phyloP scores from a whole-genome alignment of 148 eudicot species.

The Rhododendron ferrugineum region DNA sequence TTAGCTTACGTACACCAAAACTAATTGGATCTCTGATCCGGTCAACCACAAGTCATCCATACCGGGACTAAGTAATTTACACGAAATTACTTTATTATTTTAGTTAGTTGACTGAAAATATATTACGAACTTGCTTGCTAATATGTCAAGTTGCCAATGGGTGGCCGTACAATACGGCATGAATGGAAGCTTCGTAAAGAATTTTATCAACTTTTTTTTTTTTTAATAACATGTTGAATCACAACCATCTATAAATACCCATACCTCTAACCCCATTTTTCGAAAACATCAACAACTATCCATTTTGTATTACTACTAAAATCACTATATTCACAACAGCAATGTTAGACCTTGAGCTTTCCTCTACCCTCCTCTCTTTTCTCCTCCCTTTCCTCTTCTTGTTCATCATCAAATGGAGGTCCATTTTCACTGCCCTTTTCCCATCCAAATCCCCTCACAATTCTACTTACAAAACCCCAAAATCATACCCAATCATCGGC shows the following conservation, averaged over 20 bases:
- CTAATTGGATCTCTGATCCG: too few species aligned
- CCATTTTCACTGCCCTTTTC: background rate
- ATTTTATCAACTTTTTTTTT: too few species aligned
- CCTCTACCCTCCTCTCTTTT: background rate
- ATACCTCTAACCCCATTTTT: background rate
- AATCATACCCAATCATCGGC: conserved; percentile 27
- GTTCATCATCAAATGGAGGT: conserved; percentile 4
- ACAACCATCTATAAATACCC: background rate
- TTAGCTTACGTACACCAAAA: too few species aligned
- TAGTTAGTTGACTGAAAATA: too few species aligned
- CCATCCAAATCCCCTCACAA: background rate
- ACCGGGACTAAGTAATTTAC: too few species aligned
- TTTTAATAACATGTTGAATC: background rate
- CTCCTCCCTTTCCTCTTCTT: conserved; percentile 10
- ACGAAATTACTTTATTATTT: too few species aligned
- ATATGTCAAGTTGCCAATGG: too few species aligned
- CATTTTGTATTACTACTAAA: background rate
- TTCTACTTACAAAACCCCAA: background rate
- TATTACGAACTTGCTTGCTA: too few species aligned
- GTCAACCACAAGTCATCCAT: too few species aligned
- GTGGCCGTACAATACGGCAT: too few species aligned
- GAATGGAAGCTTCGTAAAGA: too few species aligned
- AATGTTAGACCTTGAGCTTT: background rate
- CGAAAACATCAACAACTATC: background rate
- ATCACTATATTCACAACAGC: background rate